A percentile compares a stretch with the other conserved stretches of the same genome.
Evolutionary conservation across 352 stramenopile species (phyloP).

Genomic region (Phytophthora tentaculata): DNA sequence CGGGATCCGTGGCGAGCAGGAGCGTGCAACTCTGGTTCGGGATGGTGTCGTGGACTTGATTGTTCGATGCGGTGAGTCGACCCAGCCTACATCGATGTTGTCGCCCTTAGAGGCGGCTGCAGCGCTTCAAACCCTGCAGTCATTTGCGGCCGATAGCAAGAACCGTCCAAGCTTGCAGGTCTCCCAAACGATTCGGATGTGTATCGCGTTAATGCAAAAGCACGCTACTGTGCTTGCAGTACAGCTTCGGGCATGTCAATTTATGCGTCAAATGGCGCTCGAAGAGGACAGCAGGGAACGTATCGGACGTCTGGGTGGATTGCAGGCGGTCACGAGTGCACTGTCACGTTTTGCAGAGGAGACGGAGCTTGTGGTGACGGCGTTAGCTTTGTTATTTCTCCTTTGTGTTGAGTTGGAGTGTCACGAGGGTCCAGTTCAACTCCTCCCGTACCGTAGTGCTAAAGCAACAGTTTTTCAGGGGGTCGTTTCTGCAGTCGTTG

Average conservation of each 20-base stretch:
- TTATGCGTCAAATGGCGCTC: conserved; percentile 72
- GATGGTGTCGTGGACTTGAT: conserved; percentile 49
- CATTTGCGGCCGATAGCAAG: conserved; percentile 48
- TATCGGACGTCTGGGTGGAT: conserved; percentile 40
- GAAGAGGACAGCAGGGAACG: conserved; percentile 60
- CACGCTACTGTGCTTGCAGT: conserved; percentile 38
- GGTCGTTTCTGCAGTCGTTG: conserved; percentile 26
- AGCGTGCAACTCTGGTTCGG: conserved; percentile 51
- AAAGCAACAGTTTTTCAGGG: conserved; percentile 7
- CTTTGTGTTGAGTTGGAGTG: conserved; percentile 56
- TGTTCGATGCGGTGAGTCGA: conserved; percentile 31
- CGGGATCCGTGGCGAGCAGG: conserved; percentile 48
- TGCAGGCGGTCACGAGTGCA: conserved; percentile 44
- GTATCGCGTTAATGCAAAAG: conserved; percentile 42
- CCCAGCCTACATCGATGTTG: conserved; percentile 10
- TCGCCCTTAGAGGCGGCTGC: conserved; percentile 22
- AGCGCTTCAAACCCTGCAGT: conserved; percentile 59
- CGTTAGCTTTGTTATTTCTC: conserved; percentile 63
- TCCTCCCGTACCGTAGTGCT: neutral
- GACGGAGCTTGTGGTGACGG: conserved; percentile 44
- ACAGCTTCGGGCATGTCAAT: conserved; percentile 63
- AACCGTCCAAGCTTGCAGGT: conserved; percentile 43
- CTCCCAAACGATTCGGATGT: conserved; percentile 37
- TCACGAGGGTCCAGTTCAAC: conserved; percentile 7
- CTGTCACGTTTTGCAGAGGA: conserved; percentile 46